Evolutionary conservation across 2,329 filamentous ascomycete genomes (phyloP).

Genomic region (Mycosphaerelloides madeirae): DNA sequence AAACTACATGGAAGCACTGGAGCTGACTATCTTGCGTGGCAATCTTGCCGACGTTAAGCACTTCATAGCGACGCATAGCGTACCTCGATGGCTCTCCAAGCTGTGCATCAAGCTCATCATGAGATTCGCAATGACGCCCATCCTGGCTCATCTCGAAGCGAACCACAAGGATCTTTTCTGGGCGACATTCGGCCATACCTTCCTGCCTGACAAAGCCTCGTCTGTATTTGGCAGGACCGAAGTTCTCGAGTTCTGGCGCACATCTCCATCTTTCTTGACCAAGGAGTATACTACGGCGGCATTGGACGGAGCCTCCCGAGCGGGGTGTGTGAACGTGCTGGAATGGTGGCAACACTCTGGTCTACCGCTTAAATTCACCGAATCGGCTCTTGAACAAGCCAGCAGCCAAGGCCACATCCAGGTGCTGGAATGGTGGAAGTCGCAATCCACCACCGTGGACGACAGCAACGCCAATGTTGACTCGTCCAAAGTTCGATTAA

Average conservation of each 20-base stretch:
- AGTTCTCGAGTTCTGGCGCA: conserved; percentile 87
- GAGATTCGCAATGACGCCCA: conserved; percentile 77
- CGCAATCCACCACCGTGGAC: conserved; percentile 36
- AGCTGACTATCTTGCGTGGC: conserved; percentile 76
- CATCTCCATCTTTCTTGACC: conserved; percentile 73
- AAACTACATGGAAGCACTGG: conserved; percentile 71
- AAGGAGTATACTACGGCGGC: conserved; percentile 84
- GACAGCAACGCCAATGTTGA: conserved; percentile 25
- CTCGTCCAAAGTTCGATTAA: conserved; percentile 52
- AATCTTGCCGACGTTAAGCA: conserved; percentile 66
- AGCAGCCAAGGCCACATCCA: conserved; percentile 77
- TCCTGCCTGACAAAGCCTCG: conserved; percentile 82
- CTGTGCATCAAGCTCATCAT: conserved; percentile 84
- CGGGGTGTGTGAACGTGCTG: conserved; percentile 77
- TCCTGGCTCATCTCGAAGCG: conserved; percentile 68
- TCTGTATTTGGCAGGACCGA: conserved; percentile 78
- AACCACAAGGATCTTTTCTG: conserved; percentile 72
- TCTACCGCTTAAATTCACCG: conserved; percentile 76
- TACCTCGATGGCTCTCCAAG: conserved; percentile 70
- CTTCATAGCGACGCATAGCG: conserved; percentile 62
- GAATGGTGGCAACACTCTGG: conserved; percentile 89
- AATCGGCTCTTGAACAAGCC: conserved; percentile 81
- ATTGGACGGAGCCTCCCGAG: conserved; percentile 79
- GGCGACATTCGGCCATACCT: conserved; percentile 74
- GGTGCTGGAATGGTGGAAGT: conserved; percentile 92